A percentile compares a stretch with the other conserved stretches of the same genome.
Conservation (phyloP, 352 stramenopile genomes). For the Globisporangium paroecandrum region DNA sequence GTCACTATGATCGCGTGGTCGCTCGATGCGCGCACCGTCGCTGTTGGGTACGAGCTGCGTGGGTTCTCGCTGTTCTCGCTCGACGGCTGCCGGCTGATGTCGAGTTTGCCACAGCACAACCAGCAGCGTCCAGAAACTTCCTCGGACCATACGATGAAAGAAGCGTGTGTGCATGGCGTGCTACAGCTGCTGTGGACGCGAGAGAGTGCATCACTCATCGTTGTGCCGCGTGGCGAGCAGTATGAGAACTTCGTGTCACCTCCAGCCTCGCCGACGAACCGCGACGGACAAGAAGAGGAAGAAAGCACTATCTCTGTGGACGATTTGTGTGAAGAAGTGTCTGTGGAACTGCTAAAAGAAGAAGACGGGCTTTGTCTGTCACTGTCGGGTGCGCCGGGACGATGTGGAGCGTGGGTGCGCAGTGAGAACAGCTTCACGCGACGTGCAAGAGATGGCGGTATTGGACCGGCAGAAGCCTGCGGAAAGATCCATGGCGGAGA, state of each 20-base stretch:
- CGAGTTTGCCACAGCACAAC: slow-evolving; percentile 75
- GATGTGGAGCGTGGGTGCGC: slow-evolving; percentile 76
- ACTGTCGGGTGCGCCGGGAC: slow-evolving; percentile 63
- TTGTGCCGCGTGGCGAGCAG: slow-evolving; percentile 50
- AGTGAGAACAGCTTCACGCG: slow-evolving; percentile 73
- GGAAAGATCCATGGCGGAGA: slow-evolving; percentile 60
- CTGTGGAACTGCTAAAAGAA: slow-evolving; percentile 54
- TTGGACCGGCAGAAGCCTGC: slow-evolving; percentile 62
- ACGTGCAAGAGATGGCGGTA: slow-evolving; percentile 31
- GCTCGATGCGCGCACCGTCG: slow-evolving; percentile 51
- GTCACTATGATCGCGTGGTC: slow-evolving; percentile 73
- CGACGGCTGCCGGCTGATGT: slow-evolving; percentile 81
- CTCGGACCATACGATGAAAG: slow-evolving; percentile 32
- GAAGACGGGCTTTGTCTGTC: slow-evolving; percentile 76
- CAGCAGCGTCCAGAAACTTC: slow-evolving; percentile 36
- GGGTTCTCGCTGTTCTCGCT: slow-evolving; percentile 78
- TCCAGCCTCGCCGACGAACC: slow-evolving; percentile 18
- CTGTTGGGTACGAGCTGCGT: slow-evolving; percentile 64
- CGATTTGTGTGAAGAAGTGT: slow-evolving; percentile 37
- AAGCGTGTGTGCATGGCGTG: slow-evolving; percentile 61
- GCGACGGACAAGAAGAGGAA: neutral
- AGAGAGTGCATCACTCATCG: slow-evolving; percentile 57
- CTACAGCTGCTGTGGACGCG: slow-evolving; percentile 56
- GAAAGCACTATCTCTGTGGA: slow-evolving; percentile 9
- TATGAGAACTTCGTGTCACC: slow-evolving; percentile 31